Percentiles rank a stretch among this genome's conserved stretches.
Conservation (phyloP, 2,329 filamentous ascomycete genomes). For the Ophiostoma australiae region DNA sequence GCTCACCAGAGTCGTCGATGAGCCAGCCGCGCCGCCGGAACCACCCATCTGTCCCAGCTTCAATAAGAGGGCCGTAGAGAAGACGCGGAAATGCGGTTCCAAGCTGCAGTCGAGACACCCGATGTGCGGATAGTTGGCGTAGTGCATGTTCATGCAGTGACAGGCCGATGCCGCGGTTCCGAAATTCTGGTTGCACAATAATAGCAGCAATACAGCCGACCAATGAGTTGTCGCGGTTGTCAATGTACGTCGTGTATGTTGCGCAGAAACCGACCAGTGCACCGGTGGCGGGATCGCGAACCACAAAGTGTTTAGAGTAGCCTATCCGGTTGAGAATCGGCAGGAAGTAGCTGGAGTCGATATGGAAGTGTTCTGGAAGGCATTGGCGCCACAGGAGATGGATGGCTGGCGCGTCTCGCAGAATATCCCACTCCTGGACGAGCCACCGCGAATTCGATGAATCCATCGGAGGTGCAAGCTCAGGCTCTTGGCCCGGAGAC, state of each 20-base stretch:
- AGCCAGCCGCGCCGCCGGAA: constrained; percentile 52
- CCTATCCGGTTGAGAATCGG: constrained; percentile 50
- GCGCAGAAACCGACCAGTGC: constrained; percentile 54
- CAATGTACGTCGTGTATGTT: constrained; percentile 55
- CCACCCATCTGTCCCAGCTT: constrained; percentile 45
- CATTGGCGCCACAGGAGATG: constrained; percentile 46
- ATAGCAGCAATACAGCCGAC: constrained; percentile 53
- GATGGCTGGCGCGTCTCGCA: constrained; percentile 40
- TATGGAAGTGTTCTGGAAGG: constrained; percentile 43
- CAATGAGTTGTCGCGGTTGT: constrained; percentile 47
- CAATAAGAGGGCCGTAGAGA: constrained; percentile 49
- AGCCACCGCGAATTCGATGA: constrained; percentile 40
- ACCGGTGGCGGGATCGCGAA: constrained; percentile 43
- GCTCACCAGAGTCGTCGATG: constrained; percentile 38
- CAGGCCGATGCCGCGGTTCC: constrained; percentile 48
- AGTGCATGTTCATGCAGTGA: constrained; percentile 51
- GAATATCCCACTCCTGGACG: constrained; percentile 39
- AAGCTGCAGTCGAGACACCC: constrained; percentile 50
- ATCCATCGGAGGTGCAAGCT: constrained; percentile 28
- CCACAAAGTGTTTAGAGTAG: constrained; percentile 54
- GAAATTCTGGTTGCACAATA: constrained; percentile 47
- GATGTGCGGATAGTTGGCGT: constrained; percentile 45
- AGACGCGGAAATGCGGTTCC: constrained; percentile 56
- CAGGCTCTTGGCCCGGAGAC: not conserved
- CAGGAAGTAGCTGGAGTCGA: constrained; percentile 41